Evolutionary conservation across 495 filamentous ascomycete genomes (phyloP).

Genomic region (Neurospora intermedia): DNA sequence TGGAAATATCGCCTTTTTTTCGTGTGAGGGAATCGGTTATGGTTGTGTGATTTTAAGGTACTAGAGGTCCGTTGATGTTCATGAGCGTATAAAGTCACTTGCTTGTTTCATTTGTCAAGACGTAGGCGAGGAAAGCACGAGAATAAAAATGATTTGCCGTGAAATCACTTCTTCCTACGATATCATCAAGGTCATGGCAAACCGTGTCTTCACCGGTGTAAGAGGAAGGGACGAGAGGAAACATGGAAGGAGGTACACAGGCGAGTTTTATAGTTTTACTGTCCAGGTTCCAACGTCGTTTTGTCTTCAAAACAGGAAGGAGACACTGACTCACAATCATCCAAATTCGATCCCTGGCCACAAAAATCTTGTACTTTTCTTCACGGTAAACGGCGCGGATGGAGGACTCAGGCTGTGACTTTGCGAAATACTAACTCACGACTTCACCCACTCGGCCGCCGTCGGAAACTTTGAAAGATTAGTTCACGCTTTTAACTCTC

Average conservation of each 20-base stretch:
- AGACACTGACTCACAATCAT: neutral
- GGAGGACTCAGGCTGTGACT: neutral
- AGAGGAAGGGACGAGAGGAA: neutral
- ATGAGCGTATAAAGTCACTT: neutral
- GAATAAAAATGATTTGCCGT: neutral
- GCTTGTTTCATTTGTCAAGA: neutral
- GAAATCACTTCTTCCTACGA: neutral
- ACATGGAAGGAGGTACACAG: neutral
- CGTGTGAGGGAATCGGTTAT: neutral
- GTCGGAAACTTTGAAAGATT: neutral
- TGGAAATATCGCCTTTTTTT: no score
- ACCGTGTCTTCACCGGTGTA: neutral
- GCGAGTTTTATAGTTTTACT: neutral
- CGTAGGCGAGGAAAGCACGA: neutral
- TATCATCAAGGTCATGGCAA: neutral
- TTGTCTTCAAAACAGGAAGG: neutral
- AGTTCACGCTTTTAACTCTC: neutral
- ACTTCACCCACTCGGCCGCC: neutral
- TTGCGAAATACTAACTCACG: neutral
- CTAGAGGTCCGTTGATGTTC: neutral
- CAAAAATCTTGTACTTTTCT: neutral
- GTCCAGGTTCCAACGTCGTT: neutral
- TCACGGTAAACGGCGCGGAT: neutral
- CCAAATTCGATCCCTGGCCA: neutral
- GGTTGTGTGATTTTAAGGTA: accelerated